Base-by-base conservation (phyloP, 768 basidiomycete genomes). In the Suillus weaverae region DNA sequence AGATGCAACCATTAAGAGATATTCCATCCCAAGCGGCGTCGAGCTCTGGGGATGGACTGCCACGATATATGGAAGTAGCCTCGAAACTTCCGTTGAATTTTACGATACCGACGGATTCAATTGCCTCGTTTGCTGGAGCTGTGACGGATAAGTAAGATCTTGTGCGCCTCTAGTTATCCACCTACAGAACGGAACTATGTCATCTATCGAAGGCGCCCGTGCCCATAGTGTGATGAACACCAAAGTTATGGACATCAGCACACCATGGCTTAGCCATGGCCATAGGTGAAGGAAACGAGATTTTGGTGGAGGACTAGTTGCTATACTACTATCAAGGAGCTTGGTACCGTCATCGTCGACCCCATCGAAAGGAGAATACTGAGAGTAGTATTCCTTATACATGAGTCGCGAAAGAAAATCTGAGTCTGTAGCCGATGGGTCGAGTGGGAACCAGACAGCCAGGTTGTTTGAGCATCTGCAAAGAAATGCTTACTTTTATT, bases 91-190 rank as follows among this genome's bases (percentile, higher is more conserved):
- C 53, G 20, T 61, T 54, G 51, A 68, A 67, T 7, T 30, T 33
- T 39, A 64, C 35, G 51, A 60, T 55, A 32, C 63, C 55, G 22
- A 56, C 18, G 36, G 60, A 62, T 57, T 57, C 38, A 16, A 68
- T 39, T 11, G 60, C 62, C 38, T 67, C 60, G 20, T 33, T 67
- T 48, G 38, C 67, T 5, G 68, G 66, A 4, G 61, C 66, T 69
- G 50, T n/a, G 32, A 54, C 0, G 11, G 53, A 20, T 36, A 35
- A n/a, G 33, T 54, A 35, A 54, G 32, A 1, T 54, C 53, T 10
- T 54, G 35, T 35, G 53, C 6, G 11, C 20, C 3, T n/a, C 5
- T 54, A 35, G 32, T 35, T 13, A 8, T 54, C 20, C 53, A n/a
- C 53, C 10, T 35, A 54, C 53, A 54, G 20, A 13, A 33, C 11